phyloP scores from a whole-genome alignment of 768 basidiomycete species.

The Dacryopinax primogenitus region DNA sequence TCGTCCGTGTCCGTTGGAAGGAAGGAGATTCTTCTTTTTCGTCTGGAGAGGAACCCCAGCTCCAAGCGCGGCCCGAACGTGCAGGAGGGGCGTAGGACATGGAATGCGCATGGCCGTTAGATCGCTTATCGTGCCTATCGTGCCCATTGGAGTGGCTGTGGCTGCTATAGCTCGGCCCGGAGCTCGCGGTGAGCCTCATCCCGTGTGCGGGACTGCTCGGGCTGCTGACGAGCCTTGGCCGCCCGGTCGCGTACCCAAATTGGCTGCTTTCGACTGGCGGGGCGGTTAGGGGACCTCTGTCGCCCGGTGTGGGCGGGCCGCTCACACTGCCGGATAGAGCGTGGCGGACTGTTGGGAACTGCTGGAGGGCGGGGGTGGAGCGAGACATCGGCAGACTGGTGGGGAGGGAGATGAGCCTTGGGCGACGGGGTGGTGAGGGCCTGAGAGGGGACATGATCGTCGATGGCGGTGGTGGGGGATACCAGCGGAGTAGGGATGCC shows the following conservation, averaged over 20 bases:
- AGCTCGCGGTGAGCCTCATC: not conserved
- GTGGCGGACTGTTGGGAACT: constrained; percentile 3
- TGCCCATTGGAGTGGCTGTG: not conserved
- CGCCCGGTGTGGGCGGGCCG: constrained; percentile 4
- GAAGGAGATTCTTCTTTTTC: not conserved
- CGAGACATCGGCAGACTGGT: constrained; percentile 1
- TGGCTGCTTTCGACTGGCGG: not conserved
- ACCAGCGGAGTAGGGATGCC: constrained; percentile 76
- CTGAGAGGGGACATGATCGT: constrained; percentile 37
- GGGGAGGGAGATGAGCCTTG: constrained; percentile 1
- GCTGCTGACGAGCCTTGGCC: constrained; percentile 7
- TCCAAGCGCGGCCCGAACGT: not conserved
- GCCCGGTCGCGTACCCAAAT: not conserved
- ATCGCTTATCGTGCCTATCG: not conserved
- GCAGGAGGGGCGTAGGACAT: not conserved
- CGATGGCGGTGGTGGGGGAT: constrained; percentile 62
- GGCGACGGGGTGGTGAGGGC: constrained; percentile 43
- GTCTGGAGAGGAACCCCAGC: not conserved
- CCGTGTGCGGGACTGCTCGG: not conserved
- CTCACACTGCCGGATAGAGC: constrained; percentile 4
- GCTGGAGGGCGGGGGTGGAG: not conserved
- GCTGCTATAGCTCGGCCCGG: too few relatives aligned
- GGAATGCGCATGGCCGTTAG: not conserved
- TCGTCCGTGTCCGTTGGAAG: not conserved
- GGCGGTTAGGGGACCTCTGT: not conserved